These are phyloP conservation scores for Leccinum longicurvipes DNA, from an alignment of 768 basidiomycete genomes.

Conservation along the genomic window DNA sequence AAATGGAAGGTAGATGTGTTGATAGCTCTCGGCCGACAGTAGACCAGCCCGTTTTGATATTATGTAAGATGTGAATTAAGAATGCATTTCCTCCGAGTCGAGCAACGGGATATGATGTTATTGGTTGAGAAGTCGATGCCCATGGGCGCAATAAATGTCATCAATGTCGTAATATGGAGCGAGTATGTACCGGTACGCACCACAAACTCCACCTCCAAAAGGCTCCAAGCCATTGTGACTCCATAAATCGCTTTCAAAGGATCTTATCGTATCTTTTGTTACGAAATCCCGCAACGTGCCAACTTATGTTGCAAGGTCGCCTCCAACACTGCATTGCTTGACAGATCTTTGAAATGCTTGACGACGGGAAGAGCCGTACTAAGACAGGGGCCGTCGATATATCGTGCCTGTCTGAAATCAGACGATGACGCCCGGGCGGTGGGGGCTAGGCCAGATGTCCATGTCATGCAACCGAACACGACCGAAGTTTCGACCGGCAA, in stretches of 20 bases:
- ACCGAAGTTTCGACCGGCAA: too few species aligned
- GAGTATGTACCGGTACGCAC: constrained; percentile 2
- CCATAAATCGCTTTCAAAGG: constrained; percentile 48
- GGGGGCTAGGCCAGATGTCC: constrained; percentile 22
- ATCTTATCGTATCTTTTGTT: constrained; percentile 47
- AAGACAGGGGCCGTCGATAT: constrained; percentile 32
- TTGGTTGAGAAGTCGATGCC: constrained; percentile 35
- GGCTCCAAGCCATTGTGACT: constrained; percentile 45
- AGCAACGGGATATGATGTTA: background rate
- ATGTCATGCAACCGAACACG: constrained; percentile 36
- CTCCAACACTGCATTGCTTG: constrained; percentile 30
- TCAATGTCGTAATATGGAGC: background rate
- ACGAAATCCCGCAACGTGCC: constrained; percentile 49
- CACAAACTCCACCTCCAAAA: constrained; percentile 48
- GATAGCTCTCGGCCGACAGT: background rate
- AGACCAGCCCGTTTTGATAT: background rate
- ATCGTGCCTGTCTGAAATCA: constrained; percentile 42
- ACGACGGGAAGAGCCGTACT: constrained; percentile 17
- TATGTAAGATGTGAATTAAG: background rate
- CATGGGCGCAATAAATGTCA: constrained; percentile 3
- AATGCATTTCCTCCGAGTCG: background rate
- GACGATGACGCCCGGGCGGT: constrained; percentile 35
- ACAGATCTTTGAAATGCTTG: constrained; percentile 35
- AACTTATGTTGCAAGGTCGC: constrained; percentile 27
- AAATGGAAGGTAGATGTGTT: background rate